These are phyloP conservation scores for Metschnikowia picachoensis DNA, from an alignment of 805 yeast species.

Conservation along the genomic window DNA sequence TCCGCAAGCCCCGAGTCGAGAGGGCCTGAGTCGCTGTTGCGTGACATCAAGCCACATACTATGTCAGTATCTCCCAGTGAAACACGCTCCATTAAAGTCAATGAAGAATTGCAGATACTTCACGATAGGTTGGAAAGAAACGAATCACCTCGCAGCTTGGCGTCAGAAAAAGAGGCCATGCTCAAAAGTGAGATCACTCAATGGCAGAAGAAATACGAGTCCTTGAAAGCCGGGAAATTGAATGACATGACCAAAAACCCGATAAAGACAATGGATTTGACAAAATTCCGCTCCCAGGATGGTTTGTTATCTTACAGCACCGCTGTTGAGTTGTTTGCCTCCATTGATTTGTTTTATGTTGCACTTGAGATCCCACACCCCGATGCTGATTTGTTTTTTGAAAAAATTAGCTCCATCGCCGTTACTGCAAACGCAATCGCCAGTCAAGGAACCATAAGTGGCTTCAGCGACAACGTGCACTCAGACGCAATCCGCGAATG, in stretches of 20 bases:
- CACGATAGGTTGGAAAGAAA: slow-evolving; percentile 28
- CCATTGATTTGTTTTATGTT: slow-evolving; percentile 43
- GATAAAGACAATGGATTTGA: slow-evolving; percentile 23
- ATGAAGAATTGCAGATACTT: slow-evolving; percentile 21
- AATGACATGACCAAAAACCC: slow-evolving; percentile 19
- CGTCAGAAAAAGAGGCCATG: slow-evolving; percentile 11
- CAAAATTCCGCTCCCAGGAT: slow-evolving; percentile 25
- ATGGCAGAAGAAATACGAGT: slow-evolving; percentile 52
- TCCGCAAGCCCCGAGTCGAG: slow-evolving; percentile 7
- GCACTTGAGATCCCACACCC: slow-evolving; percentile 26
- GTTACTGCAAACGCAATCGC: slow-evolving; percentile 42
- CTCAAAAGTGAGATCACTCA: slow-evolving; percentile 33
- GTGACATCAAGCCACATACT: not conserved
- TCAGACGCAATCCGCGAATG: slow-evolving; percentile 57
- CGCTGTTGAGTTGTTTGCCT: slow-evolving; percentile 45
- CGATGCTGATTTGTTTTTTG: slow-evolving; percentile 44
- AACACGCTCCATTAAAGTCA: slow-evolving; percentile 5
- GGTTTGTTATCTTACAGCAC: slow-evolving; percentile 48
- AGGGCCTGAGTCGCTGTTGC: not conserved
- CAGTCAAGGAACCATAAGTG: slow-evolving; percentile 26
- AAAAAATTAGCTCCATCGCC: slow-evolving; percentile 48
- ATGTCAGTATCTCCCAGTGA: not conserved
- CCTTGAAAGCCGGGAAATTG: slow-evolving; percentile 36
- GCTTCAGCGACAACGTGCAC: slow-evolving; percentile 17
- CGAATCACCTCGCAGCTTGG: slow-evolving; percentile 7